These are phyloP conservation scores for Plasmodium sp. DNA, from an alignment of 169 alveolate species.

Conservation along the genomic window DNA sequence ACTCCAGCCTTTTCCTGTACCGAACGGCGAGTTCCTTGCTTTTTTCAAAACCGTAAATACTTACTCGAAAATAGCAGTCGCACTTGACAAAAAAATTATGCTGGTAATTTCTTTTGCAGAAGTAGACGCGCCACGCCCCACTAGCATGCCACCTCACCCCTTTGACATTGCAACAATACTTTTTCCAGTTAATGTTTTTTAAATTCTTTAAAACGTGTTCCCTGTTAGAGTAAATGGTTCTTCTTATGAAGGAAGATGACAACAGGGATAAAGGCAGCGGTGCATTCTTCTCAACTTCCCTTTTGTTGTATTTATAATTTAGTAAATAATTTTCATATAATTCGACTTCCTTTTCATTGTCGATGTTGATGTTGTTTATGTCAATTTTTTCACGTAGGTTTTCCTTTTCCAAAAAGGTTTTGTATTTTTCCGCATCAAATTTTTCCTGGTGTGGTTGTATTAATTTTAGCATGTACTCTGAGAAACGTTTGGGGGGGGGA, in stretches of 20 bases:
- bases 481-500: neutral
- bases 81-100: slow-evolving; percentile 90
- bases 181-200: slow-evolving; percentile 86
- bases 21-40: slow-evolving; percentile 88
- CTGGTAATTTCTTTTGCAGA: slow-evolving; percentile 85
- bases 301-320: slow-evolving; percentile 68
- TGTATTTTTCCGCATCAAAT: slow-evolving; percentile 55
- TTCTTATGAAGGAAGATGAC: slow-evolving; percentile 84
- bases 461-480: slow-evolving; percentile 68
- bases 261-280: slow-evolving; percentile 87
- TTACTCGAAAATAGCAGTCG: slow-evolving; percentile 85
- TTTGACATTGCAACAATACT: slow-evolving; percentile 84
- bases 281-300: slow-evolving; percentile 59
- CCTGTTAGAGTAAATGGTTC: slow-evolving; percentile 84
- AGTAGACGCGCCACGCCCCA: slow-evolving; percentile 92
- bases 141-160: slow-evolving; percentile 93
- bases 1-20: slow-evolving; percentile 87
- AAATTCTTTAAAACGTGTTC: slow-evolving; percentile 85
- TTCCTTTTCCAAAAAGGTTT: slow-evolving; percentile 47
- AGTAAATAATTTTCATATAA: slow-evolving; percentile 67
- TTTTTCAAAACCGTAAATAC: slow-evolving; percentile 85
- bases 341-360: slow-evolving; percentile 69
- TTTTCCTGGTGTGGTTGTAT: slow-evolving; percentile 72
- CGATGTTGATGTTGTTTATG: slow-evolving; percentile 58
- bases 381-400: slow-evolving; percentile 46